phyloP scores from a whole-genome alignment of 2,329 filamentous ascomycete genomes.

The Dactylellina cionopaga region DNA sequence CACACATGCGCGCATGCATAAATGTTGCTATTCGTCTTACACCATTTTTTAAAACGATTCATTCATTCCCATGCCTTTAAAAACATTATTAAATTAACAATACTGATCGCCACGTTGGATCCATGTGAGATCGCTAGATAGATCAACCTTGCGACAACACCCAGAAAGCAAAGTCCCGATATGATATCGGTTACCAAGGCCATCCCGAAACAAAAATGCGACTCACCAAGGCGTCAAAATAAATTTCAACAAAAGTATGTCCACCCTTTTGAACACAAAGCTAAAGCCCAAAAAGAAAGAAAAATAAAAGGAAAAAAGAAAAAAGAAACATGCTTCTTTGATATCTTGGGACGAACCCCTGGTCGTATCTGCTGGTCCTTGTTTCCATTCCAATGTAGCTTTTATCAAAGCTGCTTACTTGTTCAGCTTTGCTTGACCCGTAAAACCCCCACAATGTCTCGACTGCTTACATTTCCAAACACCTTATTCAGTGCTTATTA shows the following conservation, averaged over 20 bases:
- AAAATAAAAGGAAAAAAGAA: not conserved
- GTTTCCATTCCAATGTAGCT: not conserved
- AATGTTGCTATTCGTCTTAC: not conserved
- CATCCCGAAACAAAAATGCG: slow-evolving; percentile 9
- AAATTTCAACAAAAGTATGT: not conserved
- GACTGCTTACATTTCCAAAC: not conserved
- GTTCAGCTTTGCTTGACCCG: no score
- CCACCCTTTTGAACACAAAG: no score
- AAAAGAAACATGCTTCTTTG: not conserved
- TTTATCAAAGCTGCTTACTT: slow-evolving; percentile 10
- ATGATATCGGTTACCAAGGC: no score
- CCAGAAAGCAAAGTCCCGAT: not conserved
- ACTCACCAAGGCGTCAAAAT: not conserved
- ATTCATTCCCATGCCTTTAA: no score
- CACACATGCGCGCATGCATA: slow-evolving; percentile 9
- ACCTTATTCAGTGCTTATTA: not conserved
- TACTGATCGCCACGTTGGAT: not conserved
- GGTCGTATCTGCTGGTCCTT: no score
- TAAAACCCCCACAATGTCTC: no score
- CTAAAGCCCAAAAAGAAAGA: not conserved
- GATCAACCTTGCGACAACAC: not conserved
- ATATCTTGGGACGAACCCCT: no score
- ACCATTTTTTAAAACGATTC: no score
- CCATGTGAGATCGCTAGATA: not conserved
- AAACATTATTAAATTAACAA: no score